Conservation (phyloP, 345 rosid species). For the Garcia nutans region DNA sequence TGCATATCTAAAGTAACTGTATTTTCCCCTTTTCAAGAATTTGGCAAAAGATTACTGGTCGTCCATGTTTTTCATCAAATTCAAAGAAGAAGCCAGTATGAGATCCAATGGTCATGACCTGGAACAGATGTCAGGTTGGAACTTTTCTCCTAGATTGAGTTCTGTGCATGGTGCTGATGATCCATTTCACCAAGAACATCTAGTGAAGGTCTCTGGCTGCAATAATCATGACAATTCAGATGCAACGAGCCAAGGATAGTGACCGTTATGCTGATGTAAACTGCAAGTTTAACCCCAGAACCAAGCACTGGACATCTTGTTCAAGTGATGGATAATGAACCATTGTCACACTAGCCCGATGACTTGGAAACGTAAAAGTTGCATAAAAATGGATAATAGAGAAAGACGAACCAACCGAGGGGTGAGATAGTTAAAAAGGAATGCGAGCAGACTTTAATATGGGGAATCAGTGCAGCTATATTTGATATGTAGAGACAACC, state of each 20-base stretch:
- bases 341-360: no score
- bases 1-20: neutral
- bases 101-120: conserved; percentile 40
- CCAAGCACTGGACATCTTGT: neutral
- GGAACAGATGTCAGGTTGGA: conserved; percentile 54
- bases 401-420: neutral
- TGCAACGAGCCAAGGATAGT: neutral
- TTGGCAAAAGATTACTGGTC: conserved; percentile 44
- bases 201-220: conserved; percentile 39
- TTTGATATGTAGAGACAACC: neutral
- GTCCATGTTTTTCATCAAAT: conserved; percentile 40
- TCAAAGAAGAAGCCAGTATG: conserved; percentile 64
- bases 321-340: neutral
- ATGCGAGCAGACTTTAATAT: neutral
- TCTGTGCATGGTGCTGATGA: conserved; percentile 70
- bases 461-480: neutral
- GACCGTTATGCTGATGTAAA: neutral
- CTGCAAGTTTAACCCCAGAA: neutral
- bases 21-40: conserved; percentile 44
- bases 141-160: conserved; percentile 74
- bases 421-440: neutral
- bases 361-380: neutral
- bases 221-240: conserved; percentile 6
- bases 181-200: conserved; percentile 76
- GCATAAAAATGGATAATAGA: neutral